Evolutionary conservation across 176 grass and related monocot genomes (phyloP), one percentile per base, ranked within the genome.

Genomic region (Areca catechu): DNA sequence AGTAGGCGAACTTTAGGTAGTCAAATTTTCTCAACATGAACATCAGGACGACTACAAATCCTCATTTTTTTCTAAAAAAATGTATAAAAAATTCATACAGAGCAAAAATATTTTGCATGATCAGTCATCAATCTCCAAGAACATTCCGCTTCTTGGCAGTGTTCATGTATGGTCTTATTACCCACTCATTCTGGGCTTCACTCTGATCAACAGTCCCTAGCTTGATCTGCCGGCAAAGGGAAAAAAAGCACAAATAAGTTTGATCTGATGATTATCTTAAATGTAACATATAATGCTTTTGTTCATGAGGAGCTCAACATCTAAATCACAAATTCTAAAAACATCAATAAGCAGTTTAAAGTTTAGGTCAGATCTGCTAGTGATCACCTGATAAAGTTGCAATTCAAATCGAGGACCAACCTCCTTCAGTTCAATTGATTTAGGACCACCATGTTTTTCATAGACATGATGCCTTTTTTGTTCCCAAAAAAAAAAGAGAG

Each of bases 351-450:
- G 9, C 34, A 12, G 34, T 2, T 43, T 43, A 43, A 43, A 43
- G 34, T 12, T 43, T 12, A 43, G 9, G 34, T 43, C 9, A 43
- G 34, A 43, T 43, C 9, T 43, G 34, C 9, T 3, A 43, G 34
- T 43, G 34, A 43, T 7, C 34, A 97, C 93, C 83, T 85, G 73
- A 61, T 88, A 98, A 29, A 91, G 78, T 17, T 75, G 83, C 62
- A 88, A 54, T 66, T 97, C 87, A 67, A 97, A 91, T 6, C 76
- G 75, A 47, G 87, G 83, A 15, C 93, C 93, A 20, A 85, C 78
- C 72, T 97, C 87, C 73, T 83, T 98, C 52, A 97, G 65, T 20
- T 85, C 78, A 19, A 83, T 66, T 10, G 83, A 97, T 70, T 91
- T 88, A 2, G 86, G 78, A 49, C 83, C 83, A 1, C 83, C 92